Evolutionary conservation across 805 yeast genomes (phyloP).

Genomic region (Saccharomycopsis selenospora): DNA sequence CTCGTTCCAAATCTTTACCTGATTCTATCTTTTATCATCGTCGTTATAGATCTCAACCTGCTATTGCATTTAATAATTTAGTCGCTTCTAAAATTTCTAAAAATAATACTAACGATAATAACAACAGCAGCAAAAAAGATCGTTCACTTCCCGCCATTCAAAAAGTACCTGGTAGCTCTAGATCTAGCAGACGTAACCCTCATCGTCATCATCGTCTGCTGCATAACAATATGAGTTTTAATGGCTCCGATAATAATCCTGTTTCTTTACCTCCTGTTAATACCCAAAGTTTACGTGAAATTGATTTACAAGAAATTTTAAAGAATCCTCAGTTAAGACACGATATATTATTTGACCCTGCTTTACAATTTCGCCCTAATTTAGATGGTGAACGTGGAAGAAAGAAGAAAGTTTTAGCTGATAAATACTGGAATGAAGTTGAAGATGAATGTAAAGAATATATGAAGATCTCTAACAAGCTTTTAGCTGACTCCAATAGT

Average conservation of each 20-base stretch:
- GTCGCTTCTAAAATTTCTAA: not conserved
- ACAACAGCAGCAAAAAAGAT: not conserved
- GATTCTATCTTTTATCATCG: slow-evolving; percentile 14
- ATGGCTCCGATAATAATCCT: slow-evolving; percentile 9
- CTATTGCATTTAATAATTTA: slow-evolving; percentile 2
- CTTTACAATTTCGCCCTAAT: slow-evolving; percentile 84
- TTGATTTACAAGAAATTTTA: slow-evolving; percentile 80
- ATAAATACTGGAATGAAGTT: slow-evolving; percentile 77
- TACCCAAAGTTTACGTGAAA: slow-evolving; percentile 49
- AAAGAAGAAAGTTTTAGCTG: slow-evolving; percentile 66
- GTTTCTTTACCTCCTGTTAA: slow-evolving; percentile 20
- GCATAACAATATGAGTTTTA: slow-evolving; percentile 14
- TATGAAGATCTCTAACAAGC: slow-evolving; percentile 23
- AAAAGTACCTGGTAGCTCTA: not conserved
- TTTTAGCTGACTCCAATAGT: slow-evolving; percentile 21
- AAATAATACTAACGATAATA: too few relatives aligned
- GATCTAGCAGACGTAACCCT: slow-evolving; percentile 3
- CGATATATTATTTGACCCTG: slow-evolving; percentile 88
- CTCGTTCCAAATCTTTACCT: slow-evolving; percentile 16
- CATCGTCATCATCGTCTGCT: slow-evolving; percentile 7
- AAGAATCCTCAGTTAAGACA: slow-evolving; percentile 90
- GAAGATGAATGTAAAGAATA: slow-evolving; percentile 54
- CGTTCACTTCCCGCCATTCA: slow-evolving; percentile 2
- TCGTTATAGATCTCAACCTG: slow-evolving; percentile 17
- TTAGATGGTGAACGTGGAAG: slow-evolving; percentile 86